Conservation (phyloP, 169 alveolate genomes). For the Plasmodium knowlesi region DNA sequence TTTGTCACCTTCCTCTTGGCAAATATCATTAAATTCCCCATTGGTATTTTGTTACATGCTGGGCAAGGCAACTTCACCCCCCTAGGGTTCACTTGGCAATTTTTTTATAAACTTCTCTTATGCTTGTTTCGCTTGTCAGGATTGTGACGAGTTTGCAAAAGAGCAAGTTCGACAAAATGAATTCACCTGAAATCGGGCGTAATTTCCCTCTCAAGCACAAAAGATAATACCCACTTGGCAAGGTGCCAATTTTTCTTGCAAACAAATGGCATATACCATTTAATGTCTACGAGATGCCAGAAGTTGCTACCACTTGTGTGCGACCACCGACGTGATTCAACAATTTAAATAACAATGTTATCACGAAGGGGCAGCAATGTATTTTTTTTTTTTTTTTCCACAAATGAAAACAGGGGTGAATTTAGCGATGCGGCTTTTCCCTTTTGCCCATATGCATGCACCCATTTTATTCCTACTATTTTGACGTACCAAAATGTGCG, state of each 20-base stretch:
- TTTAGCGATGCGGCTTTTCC: background rate
- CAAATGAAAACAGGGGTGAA: background rate
- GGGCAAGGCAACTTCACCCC: background rate
- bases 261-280: background rate
- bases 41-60: background rate
- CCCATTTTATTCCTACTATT: background rate
- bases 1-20: constrained; percentile 16
- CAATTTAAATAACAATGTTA: background rate
- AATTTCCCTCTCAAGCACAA: background rate
- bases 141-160: background rate
- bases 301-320: background rate
- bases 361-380: background rate
- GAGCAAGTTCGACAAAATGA: background rate
- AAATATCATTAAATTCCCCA: constrained; percentile 53
- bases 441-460: background rate
- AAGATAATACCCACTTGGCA: background rate
- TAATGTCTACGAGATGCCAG: background rate
- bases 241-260: background rate
- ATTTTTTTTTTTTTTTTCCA: background rate
- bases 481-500: background rate
- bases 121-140: background rate
- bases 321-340: background rate
- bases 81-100: background rate
- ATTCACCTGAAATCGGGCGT: background rate
- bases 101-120: background rate